Base-by-base conservation (phyloP, 2,329 filamentous ascomycete species). In the Gyromitra esculenta region DNA sequence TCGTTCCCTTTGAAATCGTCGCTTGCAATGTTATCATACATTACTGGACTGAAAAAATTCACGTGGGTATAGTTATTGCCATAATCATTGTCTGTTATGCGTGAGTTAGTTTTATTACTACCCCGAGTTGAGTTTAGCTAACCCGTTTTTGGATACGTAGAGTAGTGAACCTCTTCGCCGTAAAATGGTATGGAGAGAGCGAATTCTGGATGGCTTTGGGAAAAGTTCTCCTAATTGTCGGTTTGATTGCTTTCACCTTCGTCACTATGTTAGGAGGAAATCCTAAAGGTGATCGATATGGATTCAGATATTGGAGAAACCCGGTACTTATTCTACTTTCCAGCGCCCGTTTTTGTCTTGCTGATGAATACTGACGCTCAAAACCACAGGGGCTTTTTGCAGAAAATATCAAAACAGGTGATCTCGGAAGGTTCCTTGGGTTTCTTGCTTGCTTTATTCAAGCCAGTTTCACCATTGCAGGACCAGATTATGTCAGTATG, bases 251-350 rank as follows among this genome's bases (percentile, higher is more conserved):
- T 78, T 94, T 92, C 84, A 95, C 93, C 1, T 93, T 97, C 81
- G 87, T 96, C 79, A 89, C 90, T 79, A 95, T 96, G 90, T 84
- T 96, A 0, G 93, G 93, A 6, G 93, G 91, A 1, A 96, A 95
- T 79, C 93, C 93, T 0, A 82, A 89, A 0, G 85, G 88, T 48
- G 91, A 94, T 79, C 85, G 88, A 0, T 92, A 92, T 78, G 92
- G 92, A 0, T 95, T 95, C 82, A 87, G 90, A 18, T 89, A 90
- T 81, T 92, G 90, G 86, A 83, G 83, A 11, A 82, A 86, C 7
- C 80, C 80, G 25, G 79, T 79, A 71, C 52, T 67, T 84, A 84
- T 65, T 82, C 84, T 50, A 78, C 80, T 2, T 78, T 79, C 54
- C 5, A 15, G 15, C 57, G 5, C 2, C 4, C 15, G 7, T 56